Base-by-base conservation (phyloP, 2,329 filamentous ascomycete species). In the Zymoseptoria brevis region DNA sequence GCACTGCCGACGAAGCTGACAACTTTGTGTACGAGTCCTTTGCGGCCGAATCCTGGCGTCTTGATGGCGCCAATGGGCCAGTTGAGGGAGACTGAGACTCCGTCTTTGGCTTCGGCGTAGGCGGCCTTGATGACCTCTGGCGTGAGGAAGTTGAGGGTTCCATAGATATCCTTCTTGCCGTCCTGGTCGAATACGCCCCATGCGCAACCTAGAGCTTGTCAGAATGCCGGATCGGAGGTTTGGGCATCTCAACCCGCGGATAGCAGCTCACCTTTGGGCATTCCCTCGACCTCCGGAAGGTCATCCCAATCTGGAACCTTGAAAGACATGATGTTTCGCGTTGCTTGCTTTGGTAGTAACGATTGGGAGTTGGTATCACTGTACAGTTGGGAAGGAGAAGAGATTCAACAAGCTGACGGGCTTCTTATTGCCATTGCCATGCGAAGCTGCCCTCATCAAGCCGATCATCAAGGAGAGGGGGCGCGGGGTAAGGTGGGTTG, bases 141-240 rank as follows among this genome's bases (percentile, higher is more conserved):
- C 0, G 77, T 79, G 19, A 80, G 69, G 3, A 77, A 69, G 61
- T 81, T 80, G 26, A 80, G 64, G 0, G 73, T 76, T 1, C 78
- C 78, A 49, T 73, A 71, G 8, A 74, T 60, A 63, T 80, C 77
- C 51, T 76, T 74, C 50, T 74, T 66, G 41, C 74, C 76, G 54
- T 76, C 72, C 50, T 75, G 74, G 56, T 78, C 78, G 57, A 75
- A 76, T 4, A 79, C 55, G 3, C 77, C 76, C 78, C 78, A 80
- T 30, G 59, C 68, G 56, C 66, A 69, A 60, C 71, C 66, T 68
- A 30, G 1, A 29, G 8, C 8, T 48, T 8, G 54, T 67, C 35
- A 64, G 62, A 55, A 16, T 6, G 35, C 35, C 35, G 2, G 4
- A 16, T 13, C 3, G 11, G 35, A 41, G 35, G 16, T 5, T 50